Evolutionary conservation across 2,329 filamentous ascomycete species (phyloP).

Genomic region (Arthrinium puccinioides): DNA sequence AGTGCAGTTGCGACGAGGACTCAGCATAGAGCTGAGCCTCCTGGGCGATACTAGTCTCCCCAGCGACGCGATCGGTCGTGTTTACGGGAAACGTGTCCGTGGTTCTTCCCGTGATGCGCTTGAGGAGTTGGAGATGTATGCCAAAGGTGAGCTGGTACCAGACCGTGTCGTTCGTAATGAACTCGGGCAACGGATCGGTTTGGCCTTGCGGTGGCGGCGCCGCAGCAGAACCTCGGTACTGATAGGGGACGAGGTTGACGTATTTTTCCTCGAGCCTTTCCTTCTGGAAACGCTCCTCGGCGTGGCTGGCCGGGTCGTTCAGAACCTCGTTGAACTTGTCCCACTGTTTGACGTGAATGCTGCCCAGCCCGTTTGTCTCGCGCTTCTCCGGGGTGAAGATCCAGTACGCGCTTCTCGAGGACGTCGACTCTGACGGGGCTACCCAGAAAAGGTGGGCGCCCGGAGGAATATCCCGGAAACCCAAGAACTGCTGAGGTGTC

Average conservation of each 20-base stretch:
- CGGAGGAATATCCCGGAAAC: conserved; percentile 45
- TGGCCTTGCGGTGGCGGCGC: conserved; percentile 7
- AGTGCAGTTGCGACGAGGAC: conserved; percentile 12
- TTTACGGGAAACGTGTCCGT: conserved; percentile 43
- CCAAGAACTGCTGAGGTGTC: conserved; percentile 36
- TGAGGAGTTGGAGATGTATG: conserved; percentile 37
- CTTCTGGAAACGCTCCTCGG: conserved; percentile 38
- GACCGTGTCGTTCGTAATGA: conserved; percentile 25
- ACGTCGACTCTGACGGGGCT: conserved; percentile 37
- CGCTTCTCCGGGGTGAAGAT: conserved; percentile 31
- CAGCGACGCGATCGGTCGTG: conserved; percentile 44
- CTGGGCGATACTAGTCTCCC: conserved; percentile 30
- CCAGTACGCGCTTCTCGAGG: conserved; percentile 51
- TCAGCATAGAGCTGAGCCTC: conserved; percentile 31
- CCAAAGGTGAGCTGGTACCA: conserved; percentile 46
- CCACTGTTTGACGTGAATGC: conserved; percentile 30
- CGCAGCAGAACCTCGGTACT: conserved; percentile 22
- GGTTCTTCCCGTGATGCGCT: conserved; percentile 35
- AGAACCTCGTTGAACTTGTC: conserved; percentile 49
- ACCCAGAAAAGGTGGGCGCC: conserved; percentile 56
- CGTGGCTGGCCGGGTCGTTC: conserved; percentile 33
- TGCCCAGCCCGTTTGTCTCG: conserved; percentile 20
- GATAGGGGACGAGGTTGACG: conserved; percentile 37
- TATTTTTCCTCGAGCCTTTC: conserved; percentile 31
- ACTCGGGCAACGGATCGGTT: conserved; percentile 14